Conservation (phyloP, 176 grass and related monocot species). For the Alopecurus myosuroides region DNA sequence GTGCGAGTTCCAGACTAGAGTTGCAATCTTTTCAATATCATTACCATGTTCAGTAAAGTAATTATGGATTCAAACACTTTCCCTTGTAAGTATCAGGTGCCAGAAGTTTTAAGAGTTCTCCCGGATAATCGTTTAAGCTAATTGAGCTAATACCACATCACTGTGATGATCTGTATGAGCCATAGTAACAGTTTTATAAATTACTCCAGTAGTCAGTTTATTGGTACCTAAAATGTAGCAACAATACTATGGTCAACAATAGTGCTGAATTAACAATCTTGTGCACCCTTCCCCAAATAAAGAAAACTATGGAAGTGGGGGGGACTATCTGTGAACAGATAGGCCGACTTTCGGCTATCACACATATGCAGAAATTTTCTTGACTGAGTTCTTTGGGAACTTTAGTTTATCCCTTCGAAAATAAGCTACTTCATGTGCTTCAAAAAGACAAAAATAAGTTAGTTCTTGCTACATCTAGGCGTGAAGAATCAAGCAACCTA, state of each 20-base stretch:
- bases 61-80: not conserved
- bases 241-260: not conserved
- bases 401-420: not conserved
- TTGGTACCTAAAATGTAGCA: not conserved
- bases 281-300: not conserved
- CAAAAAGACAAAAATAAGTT: not conserved
- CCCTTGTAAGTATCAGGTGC: not conserved
- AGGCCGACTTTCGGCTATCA: not conserved
- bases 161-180: not conserved
- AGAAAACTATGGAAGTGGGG: not conserved
- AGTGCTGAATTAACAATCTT: not conserved
- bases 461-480: not conserved
- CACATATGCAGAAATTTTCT: not conserved
- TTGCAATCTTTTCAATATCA: not conserved
- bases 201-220: not conserved
- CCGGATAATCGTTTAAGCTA: not conserved
- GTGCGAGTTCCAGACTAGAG: not conserved
- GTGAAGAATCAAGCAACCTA: not conserved
- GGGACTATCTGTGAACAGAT: not conserved
- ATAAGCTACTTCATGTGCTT: slow-evolving; percentile 9
- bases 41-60: not conserved
- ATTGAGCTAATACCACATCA: not conserved
- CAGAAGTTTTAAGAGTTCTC: not conserved
- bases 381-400: not conserved
- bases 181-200: not conserved